phyloP scores from a whole-genome alignment of 495 filamentous ascomycete genomes.

The Neurospora tetrasperma region DNA sequence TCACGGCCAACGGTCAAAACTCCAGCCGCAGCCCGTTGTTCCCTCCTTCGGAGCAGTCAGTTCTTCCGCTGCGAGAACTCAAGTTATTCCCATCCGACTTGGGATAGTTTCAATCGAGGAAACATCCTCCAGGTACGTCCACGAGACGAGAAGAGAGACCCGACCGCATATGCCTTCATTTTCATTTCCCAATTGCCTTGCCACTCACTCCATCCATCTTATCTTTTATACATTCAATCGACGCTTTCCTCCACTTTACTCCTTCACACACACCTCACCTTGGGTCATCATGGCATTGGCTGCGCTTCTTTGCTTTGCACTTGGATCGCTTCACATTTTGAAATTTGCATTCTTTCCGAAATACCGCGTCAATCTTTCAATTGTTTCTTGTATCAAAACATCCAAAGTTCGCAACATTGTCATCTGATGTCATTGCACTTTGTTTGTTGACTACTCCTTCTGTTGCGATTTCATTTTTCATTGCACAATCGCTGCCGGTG shows the following conservation, averaged over 20 bases:
- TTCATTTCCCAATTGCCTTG: neutral
- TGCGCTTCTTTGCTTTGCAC: neutral
- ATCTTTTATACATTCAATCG: neutral
- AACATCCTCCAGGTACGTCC: slow-evolving; percentile 22
- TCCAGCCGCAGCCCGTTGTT: slow-evolving; percentile 24
- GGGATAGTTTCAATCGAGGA: slow-evolving; percentile 19
- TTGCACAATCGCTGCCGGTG: neutral
- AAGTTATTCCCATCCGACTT: slow-evolving; percentile 17
- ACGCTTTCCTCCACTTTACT: too few relatives aligned
- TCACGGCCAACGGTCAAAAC: slow-evolving; percentile 19
- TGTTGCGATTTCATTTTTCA: neutral
- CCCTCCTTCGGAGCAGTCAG: slow-evolving; percentile 23
- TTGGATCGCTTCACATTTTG: neutral
- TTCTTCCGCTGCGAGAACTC: slow-evolving; percentile 27
- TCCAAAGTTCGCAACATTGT: neutral
- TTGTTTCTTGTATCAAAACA: neutral
- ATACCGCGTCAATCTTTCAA: neutral
- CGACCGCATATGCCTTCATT: neutral
- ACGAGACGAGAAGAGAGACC: slow-evolving; percentile 1
- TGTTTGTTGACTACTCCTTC: neutral
- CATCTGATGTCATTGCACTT: neutral
- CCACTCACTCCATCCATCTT: neutral
- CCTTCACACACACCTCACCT: neutral
- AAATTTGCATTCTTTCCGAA: neutral
- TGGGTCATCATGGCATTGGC: neutral